A percentile compares a stretch with the other conserved stretches of the same genome.
Evolutionary conservation across 257 asterid genomes (phyloP).

Genomic region (Prunella vulgaris): DNA sequence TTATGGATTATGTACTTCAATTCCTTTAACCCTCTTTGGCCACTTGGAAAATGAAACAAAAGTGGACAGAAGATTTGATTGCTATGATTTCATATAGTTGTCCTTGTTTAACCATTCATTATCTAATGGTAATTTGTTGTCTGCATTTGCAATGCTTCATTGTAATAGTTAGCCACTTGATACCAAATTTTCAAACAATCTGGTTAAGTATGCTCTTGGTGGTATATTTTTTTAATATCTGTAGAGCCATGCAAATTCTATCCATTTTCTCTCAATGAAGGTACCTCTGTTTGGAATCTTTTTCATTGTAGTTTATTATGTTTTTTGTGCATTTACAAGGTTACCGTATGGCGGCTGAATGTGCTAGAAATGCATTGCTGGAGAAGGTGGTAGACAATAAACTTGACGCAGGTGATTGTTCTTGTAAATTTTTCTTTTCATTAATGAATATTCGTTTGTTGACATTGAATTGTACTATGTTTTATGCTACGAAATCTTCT

Average conservation of each 20-base stretch:
- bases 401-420: constrained; percentile 63
- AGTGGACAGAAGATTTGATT: neutral
- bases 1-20: neutral
- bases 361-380: constrained; percentile 74
- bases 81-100: neutral
- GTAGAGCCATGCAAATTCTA: neutral
- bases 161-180: neutral
- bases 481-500: neutral
- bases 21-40: neutral
- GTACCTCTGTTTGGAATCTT: neutral
- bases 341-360: constrained; percentile 88
- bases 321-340: constrained; percentile 36
- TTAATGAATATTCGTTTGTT: neutral
- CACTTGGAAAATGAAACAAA: neutral
- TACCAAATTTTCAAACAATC: neutral
- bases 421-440: neutral
- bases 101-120: neutral
- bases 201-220: neutral
- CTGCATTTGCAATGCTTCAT: neutral
- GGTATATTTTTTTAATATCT: neutral
- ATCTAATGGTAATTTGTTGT: neutral
- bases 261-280: neutral
- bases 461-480: neutral
- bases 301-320: neutral
- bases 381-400: constrained; percentile 88